Evolutionary conservation across 2,329 filamentous ascomycete species (phyloP), one percentile per base, ranked within the genome.

Genomic region (Pyrenochaeta sp.): DNA sequence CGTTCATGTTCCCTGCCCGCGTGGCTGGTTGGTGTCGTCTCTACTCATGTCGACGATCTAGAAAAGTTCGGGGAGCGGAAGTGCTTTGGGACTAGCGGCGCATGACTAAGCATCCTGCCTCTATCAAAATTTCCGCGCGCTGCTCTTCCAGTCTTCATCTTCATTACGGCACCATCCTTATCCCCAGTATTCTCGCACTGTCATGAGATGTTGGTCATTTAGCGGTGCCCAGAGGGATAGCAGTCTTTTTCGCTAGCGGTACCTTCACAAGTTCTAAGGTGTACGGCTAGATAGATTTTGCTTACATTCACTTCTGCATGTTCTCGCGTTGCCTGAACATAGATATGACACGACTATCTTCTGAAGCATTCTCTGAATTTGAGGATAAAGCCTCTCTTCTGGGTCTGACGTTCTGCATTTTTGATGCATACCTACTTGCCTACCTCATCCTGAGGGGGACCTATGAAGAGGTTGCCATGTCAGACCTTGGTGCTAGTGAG

Each of bases 161-260:
- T 79, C 63, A 59, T 49, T 48, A 69, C 55, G 87, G 87, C 89
- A 88, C 83, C 58, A 74, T 81, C 90, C 92, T 96, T 96, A 96
- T 96, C 92, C 83, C 92, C 90, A 91, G 85, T 83, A 86, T 82
- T 79, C 66, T 79, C 74, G 77, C 70, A 74, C 73, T 75, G 77
- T 84, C 81, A 87, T 67, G 61, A 62, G 58, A 65, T 68, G 82
- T 82, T 90, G 90, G 92, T 85, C 92, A 96, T 96, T 94, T 81
- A 84, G 75, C 75, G 77, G 85, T 94, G 92, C 89, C 89, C 72
- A 96, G 89, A 96, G 71, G 72, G 77, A 88, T 67, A 76, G 86
- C 88, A 89, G 88, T 87, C 88, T 89, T 89, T 91, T 91, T 96
- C 92, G 92, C 92, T 96, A 96, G 89, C 91, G 84, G 89, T 87